A percentile compares a stretch with the other conserved stretches of the same genome.
Evolutionary conservation across 371 early-diverging fungal species (phyloP).

Genomic region (Mucor lusitanicus): DNA sequence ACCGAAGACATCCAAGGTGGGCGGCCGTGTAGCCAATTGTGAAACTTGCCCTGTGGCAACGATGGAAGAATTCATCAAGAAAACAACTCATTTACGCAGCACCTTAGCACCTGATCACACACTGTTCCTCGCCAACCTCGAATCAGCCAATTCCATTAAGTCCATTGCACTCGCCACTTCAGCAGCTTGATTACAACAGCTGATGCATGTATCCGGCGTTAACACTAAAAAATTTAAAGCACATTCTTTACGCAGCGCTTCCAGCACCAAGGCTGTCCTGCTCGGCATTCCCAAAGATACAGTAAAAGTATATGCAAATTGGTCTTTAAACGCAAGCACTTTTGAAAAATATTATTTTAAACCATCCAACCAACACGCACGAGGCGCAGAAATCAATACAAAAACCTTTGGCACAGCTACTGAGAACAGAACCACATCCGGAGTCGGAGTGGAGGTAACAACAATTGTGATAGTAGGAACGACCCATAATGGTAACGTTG

Average conservation of each 20-base stretch:
- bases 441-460: slow-evolving; percentile 6
- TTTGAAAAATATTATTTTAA: slow-evolving; percentile 47
- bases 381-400: neutral
- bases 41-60: too few species aligned
- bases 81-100: neutral
- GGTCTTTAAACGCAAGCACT: neutral
- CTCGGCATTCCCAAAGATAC: neutral
- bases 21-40: neutral
- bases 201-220: neutral
- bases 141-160: neutral
- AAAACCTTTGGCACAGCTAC: neutral
- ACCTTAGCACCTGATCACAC: slow-evolving; percentile 1
- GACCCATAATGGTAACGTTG: slow-evolving; percentile 9
- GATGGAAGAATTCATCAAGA: too few species aligned
- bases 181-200: neutral
- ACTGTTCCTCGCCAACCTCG: neutral
- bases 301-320: slow-evolving; percentile 15
- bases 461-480: slow-evolving; percentile 7
- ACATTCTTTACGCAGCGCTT: slow-evolving; percentile 6
- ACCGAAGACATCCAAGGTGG: too few species aligned
- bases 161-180: neutral
- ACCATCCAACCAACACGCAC: slow-evolving; percentile 63
- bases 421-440: slow-evolving; percentile 15
- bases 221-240: neutral
- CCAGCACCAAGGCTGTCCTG: slow-evolving; percentile 16